Base-by-base conservation (phyloP, 2,329 filamentous ascomycete species). In the Microdochium paspali region DNA sequence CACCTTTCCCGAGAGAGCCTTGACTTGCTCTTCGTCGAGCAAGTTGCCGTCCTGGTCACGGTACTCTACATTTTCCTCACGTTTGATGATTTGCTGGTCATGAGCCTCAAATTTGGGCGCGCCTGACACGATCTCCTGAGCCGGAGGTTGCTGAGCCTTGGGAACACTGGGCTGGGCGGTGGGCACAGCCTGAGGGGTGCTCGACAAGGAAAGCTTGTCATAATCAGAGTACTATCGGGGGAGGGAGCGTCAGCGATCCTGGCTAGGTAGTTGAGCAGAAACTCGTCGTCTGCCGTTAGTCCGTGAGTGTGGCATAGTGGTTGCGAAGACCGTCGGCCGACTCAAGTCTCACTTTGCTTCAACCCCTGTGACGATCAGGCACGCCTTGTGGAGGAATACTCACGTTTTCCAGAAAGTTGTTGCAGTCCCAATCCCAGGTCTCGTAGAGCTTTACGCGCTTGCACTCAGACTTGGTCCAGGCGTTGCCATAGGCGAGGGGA, bases 361-460 rank as follows among this genome's bases (percentile, higher is more conserved):
- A 63, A 51, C 50, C 58, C 53, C 51, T 61, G 54, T 52, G 62
- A 64, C 55, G 64, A 48, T 44, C 52, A 44, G 68, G 69, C 44
- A 71, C 60, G 42, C 57, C 51, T 51, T 61, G 59, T 46, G 58
- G 46, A 57, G 66, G 61, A 49, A 64, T 52, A 84, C 87, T 87
- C 82, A 96, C 90, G 62, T 82, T 82, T 54, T 84, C 83, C 57
- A 85, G 74, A 73, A 98, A 98, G 50, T 80, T 90, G 66, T 95
- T 95, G 78, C 93, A 98, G 67, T 98, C 93, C 79, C 91, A 98
- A 64, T 98, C 93, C 93, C 93, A 98, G 2, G 82, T 84, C 49
- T 77, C 73, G 62, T 97, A 84, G 12, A 98, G 73, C 74, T 97
- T 97, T 51, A 93, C 84, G 48, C 81, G 82, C 56, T 81, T 83